These are phyloP conservation scores for Coniosporium tulheliwenetii DNA, from an alignment of 2,329 filamentous ascomycete genomes.

Conservation along the genomic window DNA sequence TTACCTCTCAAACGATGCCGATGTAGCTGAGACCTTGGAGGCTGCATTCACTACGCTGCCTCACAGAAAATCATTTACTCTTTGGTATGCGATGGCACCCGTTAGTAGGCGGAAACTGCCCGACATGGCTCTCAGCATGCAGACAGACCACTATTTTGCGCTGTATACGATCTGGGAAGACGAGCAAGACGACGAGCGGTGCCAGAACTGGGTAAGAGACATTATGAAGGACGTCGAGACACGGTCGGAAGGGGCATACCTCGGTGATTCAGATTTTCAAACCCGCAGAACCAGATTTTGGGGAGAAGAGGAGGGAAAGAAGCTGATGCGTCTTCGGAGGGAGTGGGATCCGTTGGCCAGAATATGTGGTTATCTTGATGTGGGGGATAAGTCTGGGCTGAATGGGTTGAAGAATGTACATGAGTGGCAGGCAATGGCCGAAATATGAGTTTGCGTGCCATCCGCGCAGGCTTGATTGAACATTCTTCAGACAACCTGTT, in stretches of 20 bases:
- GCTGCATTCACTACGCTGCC: conserved; percentile 33
- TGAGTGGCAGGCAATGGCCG: conserved; percentile 13
- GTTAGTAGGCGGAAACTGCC: conserved; percentile 23
- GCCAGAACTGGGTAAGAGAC: conserved; percentile 27
- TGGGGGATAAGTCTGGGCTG: conserved; percentile 25
- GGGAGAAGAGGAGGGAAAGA: conserved; percentile 24
- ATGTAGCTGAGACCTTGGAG: conserved; percentile 29
- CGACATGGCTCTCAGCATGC: conserved; percentile 40
- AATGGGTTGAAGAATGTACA: conserved; percentile 27
- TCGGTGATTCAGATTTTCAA: conserved; percentile 40
- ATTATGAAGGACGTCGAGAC: conserved; percentile 19
- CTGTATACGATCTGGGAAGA: conserved; percentile 36
- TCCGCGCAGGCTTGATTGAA: too few species aligned
- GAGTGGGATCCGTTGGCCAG: conserved; percentile 28
- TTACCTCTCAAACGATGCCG: conserved; percentile 31
- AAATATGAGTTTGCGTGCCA: not conserved
- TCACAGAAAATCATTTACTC: conserved; percentile 25
- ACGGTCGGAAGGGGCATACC: conserved; percentile 33
- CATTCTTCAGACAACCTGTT: not conserved
- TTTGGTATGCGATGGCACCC: conserved; percentile 38
- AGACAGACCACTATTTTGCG: conserved; percentile 41
- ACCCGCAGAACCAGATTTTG: conserved; percentile 31
- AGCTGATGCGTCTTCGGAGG: conserved; percentile 26
- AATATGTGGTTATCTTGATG: conserved; percentile 30
- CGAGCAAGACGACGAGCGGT: conserved; percentile 26